These are phyloP conservation scores for Ceratocystis ficicola DNA, from an alignment of 2,329 filamentous ascomycete species.

Conservation along the genomic window DNA sequence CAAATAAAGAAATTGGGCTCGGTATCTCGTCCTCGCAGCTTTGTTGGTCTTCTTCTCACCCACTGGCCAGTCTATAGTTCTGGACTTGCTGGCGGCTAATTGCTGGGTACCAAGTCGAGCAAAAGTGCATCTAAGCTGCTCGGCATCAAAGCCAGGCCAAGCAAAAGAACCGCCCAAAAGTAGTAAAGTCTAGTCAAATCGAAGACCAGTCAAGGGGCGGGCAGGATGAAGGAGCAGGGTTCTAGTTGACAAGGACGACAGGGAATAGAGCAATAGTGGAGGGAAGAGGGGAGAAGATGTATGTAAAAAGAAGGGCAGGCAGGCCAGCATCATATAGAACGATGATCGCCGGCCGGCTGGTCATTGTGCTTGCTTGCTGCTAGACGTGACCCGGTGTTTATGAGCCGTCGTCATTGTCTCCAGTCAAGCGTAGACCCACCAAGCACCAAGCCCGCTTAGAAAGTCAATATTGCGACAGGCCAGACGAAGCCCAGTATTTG, in stretches of 20 bases:
- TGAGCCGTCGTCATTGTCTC: too few relatives aligned
- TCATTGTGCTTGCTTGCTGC: not conserved
- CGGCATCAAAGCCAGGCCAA: not conserved
- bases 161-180: conserved; percentile 16
- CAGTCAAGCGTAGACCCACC: too few relatives aligned
- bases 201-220: not conserved
- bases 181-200: not conserved
- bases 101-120: not conserved
- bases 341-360: not conserved
- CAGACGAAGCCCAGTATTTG: not conserved
- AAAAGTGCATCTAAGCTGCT: conserved; percentile 1
- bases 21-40: not conserved
- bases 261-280: not conserved
- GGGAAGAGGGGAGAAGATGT: not conserved
- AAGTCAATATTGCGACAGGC: not conserved
- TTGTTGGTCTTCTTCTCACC: not conserved
- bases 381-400: not conserved
- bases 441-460: not conserved
- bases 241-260: not conserved
- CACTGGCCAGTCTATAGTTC: not conserved
- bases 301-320: not conserved
- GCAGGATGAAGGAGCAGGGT: conserved; percentile 3
- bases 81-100: not conserved
- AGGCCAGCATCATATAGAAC: not conserved
- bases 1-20: too few relatives aligned